Conservation (phyloP, 108 stramenopile genomes). For the Discostella stelligeroides region DNA sequence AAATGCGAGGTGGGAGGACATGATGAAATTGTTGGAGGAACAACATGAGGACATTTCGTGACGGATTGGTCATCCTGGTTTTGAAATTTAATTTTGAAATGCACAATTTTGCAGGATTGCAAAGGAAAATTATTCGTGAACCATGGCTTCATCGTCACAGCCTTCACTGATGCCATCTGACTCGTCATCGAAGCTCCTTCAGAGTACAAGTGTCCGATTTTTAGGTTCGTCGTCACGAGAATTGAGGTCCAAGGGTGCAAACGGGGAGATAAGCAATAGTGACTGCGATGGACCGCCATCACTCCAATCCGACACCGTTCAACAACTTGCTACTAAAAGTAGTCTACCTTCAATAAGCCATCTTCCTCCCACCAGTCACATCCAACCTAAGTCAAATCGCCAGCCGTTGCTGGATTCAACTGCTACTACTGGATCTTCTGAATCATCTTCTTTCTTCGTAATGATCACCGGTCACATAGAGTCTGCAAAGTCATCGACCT, state of each 20-base stretch:
- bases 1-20: conserved; percentile 2
- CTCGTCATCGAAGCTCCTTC: conserved; percentile 1
- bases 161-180: background rate
- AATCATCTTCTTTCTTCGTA: conserved; percentile 56
- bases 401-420: background rate
- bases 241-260: background rate
- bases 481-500: conserved; percentile 40
- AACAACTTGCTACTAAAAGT: background rate
- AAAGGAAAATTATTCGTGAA: background rate
- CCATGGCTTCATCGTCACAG: background rate
- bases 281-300: background rate
- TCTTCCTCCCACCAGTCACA: conserved; percentile 16
- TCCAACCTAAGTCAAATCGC: conserved; percentile 23
- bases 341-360: background rate
- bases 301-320: background rate
- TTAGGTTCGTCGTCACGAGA: conserved; percentile 19
- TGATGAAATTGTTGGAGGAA: conserved; percentile 15
- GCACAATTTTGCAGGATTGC: background rate
- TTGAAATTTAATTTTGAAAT: conserved; percentile 3
- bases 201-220: conserved; percentile 15
- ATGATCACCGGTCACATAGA: conserved; percentile 70
- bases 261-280: background rate
- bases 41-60: background rate
- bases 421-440: background rate
- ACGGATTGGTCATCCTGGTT: too few species aligned